Evolutionary conservation across 768 basidiomycete species (phyloP), one percentile per base, ranked within the genome.

Genomic region (Phanerochaete sordida): DNA sequence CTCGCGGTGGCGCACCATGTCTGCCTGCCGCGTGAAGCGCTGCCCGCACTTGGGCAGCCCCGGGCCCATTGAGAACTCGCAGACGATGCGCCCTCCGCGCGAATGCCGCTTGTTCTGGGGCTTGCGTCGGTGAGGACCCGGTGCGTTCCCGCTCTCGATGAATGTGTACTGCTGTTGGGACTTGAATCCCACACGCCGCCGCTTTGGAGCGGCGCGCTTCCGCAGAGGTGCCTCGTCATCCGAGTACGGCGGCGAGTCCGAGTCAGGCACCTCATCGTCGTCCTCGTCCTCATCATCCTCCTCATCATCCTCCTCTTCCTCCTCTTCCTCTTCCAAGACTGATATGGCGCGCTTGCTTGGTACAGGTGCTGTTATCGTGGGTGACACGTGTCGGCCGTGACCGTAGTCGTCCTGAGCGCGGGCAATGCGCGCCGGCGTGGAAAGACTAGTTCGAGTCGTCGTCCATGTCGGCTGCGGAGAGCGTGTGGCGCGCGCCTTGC

Each of bases 1-100:
- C 51, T 52, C 51, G 16, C 33, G 28, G 51, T 52, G 51, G 51
- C 51, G 51, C 51, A 33, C 33, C 51, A 52, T 52, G 51, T 52
- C 51, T 16, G 51, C 51, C 26, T 31, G 51, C 30, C 51, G 51
- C 51, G 51, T 52, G 51, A 52, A 52, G 51, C 30, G 33, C 51
- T 28, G 26, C 19, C 30, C 30, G 51, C 51, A 52, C 51, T 26
- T 19, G 51, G 51, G 30, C 30, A 28, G 16, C 2, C 51, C 51
- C 31, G 30, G 1, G 1, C 30, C 30, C 30, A 31, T 6, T 6
- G 30, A 7, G 31, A 11, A 30, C 13, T 52, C 51, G 51, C 51
- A 52, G 30, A 30, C 26, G 30, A 52, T 52, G 26, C 30, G 26
- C 26, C 51, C 51, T 9, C 27, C 51, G 51, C 21, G 30, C 51